A percentile compares a stretch with the other conserved stretches of the same genome.
These are phyloP conservation scores for Allium cepa DNA, from an alignment of 106 monocot species.

Conservation along the genomic window DNA sequence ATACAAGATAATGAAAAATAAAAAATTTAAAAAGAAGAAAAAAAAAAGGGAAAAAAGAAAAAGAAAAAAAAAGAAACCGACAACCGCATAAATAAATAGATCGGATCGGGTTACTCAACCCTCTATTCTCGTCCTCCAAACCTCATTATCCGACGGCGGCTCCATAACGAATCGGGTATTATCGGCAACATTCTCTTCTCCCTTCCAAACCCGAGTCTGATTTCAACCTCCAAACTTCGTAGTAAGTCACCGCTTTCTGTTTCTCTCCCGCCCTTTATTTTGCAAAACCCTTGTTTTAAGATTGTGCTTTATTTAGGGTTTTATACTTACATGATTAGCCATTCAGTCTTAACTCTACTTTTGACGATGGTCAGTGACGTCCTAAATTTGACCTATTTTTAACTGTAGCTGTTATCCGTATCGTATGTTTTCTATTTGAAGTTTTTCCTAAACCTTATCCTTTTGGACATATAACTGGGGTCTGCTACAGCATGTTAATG, in stretches of 20 bases:
- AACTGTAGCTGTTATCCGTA: neutral
- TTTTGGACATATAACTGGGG: no score
- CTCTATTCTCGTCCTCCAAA: slow-evolving; percentile 7
- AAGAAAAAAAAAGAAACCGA: neutral
- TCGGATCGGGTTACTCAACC: slow-evolving; percentile 8
- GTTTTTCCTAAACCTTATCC: neutral
- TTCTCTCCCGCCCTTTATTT: neutral
- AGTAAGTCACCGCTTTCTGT: neutral
- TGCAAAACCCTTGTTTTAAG: slow-evolving; percentile 6
- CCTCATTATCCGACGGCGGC: slow-evolving; percentile 2
- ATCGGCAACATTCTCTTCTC: slow-evolving; percentile 1
- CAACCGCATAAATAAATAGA: neutral
- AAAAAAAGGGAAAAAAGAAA: no score
- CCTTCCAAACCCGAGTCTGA: neutral
- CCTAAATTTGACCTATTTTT: neutral
- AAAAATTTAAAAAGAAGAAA: no score
- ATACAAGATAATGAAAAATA: no score
- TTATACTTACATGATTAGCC: neutral
- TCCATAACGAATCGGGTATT: slow-evolving; percentile 4
- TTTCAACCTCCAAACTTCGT: neutral
- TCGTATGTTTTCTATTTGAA: neutral
- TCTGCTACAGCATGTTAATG: no score
- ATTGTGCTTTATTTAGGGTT: neutral
- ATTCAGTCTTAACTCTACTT: neutral
- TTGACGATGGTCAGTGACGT: neutral